phyloP scores from a whole-genome alignment of 2,329 filamentous ascomycete species.

The Colletotrichum simmondsii region DNA sequence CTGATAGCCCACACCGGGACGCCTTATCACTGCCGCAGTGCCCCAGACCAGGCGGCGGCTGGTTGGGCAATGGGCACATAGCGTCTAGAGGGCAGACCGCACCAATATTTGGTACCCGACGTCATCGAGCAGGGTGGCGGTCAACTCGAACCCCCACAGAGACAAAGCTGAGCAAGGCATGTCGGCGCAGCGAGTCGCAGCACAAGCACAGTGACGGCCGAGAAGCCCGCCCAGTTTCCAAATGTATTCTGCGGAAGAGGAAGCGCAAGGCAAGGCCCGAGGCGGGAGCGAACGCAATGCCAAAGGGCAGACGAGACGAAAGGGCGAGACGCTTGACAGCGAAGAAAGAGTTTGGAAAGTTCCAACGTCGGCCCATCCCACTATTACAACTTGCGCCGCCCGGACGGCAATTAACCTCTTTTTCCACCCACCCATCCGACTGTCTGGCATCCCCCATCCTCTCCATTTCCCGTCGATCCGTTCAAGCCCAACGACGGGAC shows the following conservation, averaged over 20 bases:
- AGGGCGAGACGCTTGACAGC: conserved; percentile 4
- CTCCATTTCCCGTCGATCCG: conserved; percentile 25
- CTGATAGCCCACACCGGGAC: not conserved
- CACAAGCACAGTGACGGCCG: conserved; percentile 5
- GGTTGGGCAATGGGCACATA: conserved; percentile 18
- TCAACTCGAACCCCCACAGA: conserved; percentile 20
- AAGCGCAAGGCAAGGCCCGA: not conserved
- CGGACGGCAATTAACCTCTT: conserved; percentile 15
- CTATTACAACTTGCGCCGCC: not conserved
- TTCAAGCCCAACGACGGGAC: conserved; percentile 31
- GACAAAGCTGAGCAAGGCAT: not conserved
- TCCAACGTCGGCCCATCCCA: not conserved
- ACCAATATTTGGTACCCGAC: conserved; percentile 25
- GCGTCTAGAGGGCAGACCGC: not conserved
- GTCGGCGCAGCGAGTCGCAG: not conserved
- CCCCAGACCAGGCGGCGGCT: not conserved
- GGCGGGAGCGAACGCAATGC: not conserved
- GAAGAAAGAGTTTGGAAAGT: not conserved
- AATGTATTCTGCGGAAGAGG: not conserved
- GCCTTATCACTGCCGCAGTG: conserved; percentile 11
- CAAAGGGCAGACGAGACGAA: conserved; percentile 8
- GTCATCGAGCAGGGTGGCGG: conserved; percentile 33
- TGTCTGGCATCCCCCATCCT: conserved; percentile 14
- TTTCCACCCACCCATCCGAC: conserved; percentile 9
- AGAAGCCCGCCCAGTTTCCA: not conserved